These are phyloP conservation scores for Lipomyces yamanashiensis DNA, from an alignment of 805 yeast species.

Conservation along the genomic window DNA sequence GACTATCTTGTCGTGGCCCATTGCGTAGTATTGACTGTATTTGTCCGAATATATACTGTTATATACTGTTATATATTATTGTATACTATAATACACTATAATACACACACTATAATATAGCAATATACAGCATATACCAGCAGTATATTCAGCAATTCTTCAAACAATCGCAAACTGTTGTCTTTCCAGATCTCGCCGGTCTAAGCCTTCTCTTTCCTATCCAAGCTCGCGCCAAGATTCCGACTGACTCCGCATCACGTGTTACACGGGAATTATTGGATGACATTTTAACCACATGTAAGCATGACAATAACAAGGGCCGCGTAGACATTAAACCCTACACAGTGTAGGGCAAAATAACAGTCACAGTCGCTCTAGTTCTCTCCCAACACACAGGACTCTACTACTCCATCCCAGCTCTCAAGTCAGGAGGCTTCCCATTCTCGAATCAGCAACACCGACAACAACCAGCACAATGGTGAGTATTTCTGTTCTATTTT, in stretches of 20 bases:
- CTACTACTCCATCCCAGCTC: neutral
- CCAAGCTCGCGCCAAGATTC: too few relatives aligned
- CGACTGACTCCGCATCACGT: too few relatives aligned
- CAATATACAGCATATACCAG: too few relatives aligned
- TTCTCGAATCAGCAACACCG: conserved; percentile 4
- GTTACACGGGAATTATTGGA: neutral
- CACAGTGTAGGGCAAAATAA: neutral
- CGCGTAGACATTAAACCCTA: neutral
- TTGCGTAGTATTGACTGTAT: neutral
- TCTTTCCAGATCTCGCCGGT: too few relatives aligned
- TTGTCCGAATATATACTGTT: too few relatives aligned
- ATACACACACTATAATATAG: too few relatives aligned
- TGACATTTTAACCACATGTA: neutral
- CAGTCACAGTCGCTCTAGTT: conserved; percentile 12
- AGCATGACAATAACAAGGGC: neutral
- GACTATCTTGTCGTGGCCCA: conserved; percentile 62
- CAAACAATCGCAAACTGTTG: too few relatives aligned
- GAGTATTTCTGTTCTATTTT: conserved; percentile 3
- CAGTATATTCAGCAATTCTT: too few relatives aligned
- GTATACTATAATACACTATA: too few relatives aligned
- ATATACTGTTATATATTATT: too few relatives aligned
- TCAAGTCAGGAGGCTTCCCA: neutral
- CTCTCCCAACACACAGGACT: neutral
- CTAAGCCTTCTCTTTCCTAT: too few relatives aligned
- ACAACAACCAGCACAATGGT: conserved; percentile 22